Percentiles rank a stretch among this genome's conserved stretches.
phyloP scores from a whole-genome alignment of 441 rosid species.

The Arabidopsis hybrid region DNA sequence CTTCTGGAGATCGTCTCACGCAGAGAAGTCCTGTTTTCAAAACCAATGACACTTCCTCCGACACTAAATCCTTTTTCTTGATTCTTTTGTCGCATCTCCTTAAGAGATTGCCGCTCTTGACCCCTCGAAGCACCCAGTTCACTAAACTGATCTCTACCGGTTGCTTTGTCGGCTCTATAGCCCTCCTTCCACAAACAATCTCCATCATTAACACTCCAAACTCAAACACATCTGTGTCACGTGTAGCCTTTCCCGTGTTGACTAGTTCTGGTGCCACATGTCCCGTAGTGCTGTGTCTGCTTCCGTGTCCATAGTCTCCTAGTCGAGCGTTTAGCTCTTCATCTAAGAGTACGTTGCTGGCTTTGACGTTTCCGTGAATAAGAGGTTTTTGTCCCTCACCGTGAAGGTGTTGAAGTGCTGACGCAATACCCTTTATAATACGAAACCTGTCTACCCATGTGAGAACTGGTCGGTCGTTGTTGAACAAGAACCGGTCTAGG shows the following conservation, averaged over 20 bases:
- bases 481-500: constrained; percentile 44
- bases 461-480: constrained; percentile 40
- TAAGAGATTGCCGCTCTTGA: constrained; percentile 27
- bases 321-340: constrained; percentile 40
- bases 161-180: constrained; percentile 37
- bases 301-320: constrained; percentile 43
- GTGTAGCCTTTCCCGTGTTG: constrained; percentile 19
- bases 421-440: constrained; percentile 39
- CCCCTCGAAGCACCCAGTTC: constrained; percentile 17
- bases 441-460: constrained; percentile 38
- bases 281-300: constrained; percentile 7
- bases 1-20: constrained; percentile 21
- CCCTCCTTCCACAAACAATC: constrained; percentile 38
- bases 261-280: constrained; percentile 39
- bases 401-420: constrained; percentile 41
- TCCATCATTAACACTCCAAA: constrained; percentile 43
- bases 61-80: constrained; percentile 21
- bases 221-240: constrained; percentile 34
- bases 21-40: constrained; percentile 28
- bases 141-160: constrained; percentile 34
- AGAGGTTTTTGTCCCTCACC: constrained; percentile 29
- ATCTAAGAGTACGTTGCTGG: constrained; percentile 43
- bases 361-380: constrained; percentile 38
- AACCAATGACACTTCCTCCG: constrained; percentile 27
- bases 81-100: constrained; percentile 28